These are phyloP conservation scores for Ceratobasidium sp. DNA, from an alignment of 1,284 basidiomycete genomes.

Conservation along the genomic window DNA sequence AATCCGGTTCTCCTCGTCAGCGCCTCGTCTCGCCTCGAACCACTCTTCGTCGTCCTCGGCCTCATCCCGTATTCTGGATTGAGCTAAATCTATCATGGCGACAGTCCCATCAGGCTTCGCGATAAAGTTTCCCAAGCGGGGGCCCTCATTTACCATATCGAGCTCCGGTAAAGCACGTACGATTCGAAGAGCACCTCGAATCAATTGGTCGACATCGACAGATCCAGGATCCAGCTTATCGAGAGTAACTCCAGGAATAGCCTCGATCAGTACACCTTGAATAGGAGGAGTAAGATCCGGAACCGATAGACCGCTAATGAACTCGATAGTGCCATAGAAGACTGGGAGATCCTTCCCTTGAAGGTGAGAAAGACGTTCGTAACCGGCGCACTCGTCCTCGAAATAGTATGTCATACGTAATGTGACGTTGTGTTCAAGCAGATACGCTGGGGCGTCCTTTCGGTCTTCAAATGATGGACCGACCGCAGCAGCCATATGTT, in stretches of 20 bases:
- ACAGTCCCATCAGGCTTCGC: no score
- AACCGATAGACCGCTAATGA: background rate
- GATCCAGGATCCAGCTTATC: background rate
- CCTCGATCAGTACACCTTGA: background rate
- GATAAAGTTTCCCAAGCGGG: no score
- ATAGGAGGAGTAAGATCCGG: no score
- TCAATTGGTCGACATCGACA: background rate
- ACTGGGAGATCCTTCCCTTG: background rate
- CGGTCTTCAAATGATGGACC: background rate
- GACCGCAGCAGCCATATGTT: background rate
- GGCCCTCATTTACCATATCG: no score
- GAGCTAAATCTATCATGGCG: no score
- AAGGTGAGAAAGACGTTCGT: background rate
- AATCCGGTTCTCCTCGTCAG: no score
- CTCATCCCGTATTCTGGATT: no score
- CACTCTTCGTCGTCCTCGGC: no score
- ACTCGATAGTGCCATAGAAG: background rate
- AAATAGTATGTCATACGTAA: background rate
- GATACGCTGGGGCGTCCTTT: background rate
- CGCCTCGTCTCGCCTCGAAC: no score
- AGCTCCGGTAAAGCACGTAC: no score
- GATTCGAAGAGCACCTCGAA: background rate
- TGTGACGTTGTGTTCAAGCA: background rate
- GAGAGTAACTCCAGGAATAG: background rate
- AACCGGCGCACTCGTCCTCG: conserved; percentile 11